phyloP scores from a whole-genome alignment of 169 alveolate species.

The Plasmodium vinckei region DNA sequence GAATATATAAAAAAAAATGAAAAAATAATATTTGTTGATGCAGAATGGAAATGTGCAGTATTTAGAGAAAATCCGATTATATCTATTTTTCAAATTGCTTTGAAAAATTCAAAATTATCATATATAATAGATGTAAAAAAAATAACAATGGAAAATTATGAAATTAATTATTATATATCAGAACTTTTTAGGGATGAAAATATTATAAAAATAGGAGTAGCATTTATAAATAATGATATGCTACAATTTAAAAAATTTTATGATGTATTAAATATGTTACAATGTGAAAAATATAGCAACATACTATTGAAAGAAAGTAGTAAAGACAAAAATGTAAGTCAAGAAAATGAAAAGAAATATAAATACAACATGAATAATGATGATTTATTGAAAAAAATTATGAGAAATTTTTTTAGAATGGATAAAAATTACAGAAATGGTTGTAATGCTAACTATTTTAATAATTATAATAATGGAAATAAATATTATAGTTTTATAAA shows the following conservation, averaged over 20 bases:
- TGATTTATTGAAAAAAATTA: conserved; percentile 18
- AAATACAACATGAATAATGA: background rate
- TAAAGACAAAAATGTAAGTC: background rate
- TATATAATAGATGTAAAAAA: conserved; percentile 54
- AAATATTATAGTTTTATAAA: background rate
- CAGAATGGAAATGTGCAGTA: conserved; percentile 64
- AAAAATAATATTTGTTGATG: conserved; percentile 50
- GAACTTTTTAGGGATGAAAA: conserved; percentile 53
- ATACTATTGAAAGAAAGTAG: conserved; percentile 12
- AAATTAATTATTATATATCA: conserved; percentile 50
- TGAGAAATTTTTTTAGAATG: conserved; percentile 4
- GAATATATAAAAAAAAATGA: conserved; percentile 49
- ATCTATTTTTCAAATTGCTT: conserved; percentile 54
- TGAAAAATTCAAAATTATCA: conserved; percentile 19
- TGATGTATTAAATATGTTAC: conserved; percentile 33
- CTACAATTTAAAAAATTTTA: conserved; percentile 55
- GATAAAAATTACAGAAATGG: background rate
- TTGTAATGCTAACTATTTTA: background rate
- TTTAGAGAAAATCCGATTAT: conserved; percentile 57
- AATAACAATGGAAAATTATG: conserved; percentile 49
- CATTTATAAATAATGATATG: conserved; percentile 62
- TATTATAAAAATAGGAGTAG: conserved; percentile 70
- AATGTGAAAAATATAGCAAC: conserved; percentile 19
- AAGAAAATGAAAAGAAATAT: background rate
- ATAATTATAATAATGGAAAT: background rate